Evolutionary conservation across 306 rosid genomes (phyloP).

Genomic region (Cucurbita pepo): DNA sequence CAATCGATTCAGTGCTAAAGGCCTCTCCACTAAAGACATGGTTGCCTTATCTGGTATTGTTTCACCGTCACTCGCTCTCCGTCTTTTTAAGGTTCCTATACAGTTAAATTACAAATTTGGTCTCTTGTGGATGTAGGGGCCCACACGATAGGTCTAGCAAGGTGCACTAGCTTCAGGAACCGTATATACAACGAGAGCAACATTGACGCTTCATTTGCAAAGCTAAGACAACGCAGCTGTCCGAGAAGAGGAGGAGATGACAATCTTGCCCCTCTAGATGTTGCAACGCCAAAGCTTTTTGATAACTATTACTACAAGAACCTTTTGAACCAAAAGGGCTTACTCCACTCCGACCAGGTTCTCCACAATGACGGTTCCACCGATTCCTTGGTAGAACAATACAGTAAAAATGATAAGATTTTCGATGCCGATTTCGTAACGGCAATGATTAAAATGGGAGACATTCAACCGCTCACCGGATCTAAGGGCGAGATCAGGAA

Average conservation of each 20-base stretch:
- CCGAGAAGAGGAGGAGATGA: slow-evolving; percentile 10
- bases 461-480: slow-evolving; percentile 15
- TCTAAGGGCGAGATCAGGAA: slow-evolving; percentile 13
- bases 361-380: slow-evolving; percentile 12
- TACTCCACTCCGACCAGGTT: slow-evolving; percentile 22
- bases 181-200: slow-evolving; percentile 15
- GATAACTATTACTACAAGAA: slow-evolving; percentile 15
- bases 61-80: not conserved
- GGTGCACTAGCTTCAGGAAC: slow-evolving; percentile 3
- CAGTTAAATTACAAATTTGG: too few species aligned
- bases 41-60: slow-evolving; percentile 18
- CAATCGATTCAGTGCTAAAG: not conserved
- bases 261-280: slow-evolving; percentile 6
- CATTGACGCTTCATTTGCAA: slow-evolving; percentile 7
- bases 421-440: slow-evolving; percentile 9
- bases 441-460: slow-evolving; percentile 24
- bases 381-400: slow-evolving; percentile 5
- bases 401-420: not conserved
- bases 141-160: slow-evolving; percentile 21
- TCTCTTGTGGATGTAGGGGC: slow-evolving; percentile 7
- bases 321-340: slow-evolving; percentile 9
- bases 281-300: not conserved
- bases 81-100: too few species aligned
- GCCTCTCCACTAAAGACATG: slow-evolving; percentile 12
- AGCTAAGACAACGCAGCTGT: not conserved